Percentiles rank a stretch among this genome's conserved stretches.
Evolutionary conservation across 768 basidiomycete species (phyloP).

Genomic region (Tubosaeta sp.): DNA sequence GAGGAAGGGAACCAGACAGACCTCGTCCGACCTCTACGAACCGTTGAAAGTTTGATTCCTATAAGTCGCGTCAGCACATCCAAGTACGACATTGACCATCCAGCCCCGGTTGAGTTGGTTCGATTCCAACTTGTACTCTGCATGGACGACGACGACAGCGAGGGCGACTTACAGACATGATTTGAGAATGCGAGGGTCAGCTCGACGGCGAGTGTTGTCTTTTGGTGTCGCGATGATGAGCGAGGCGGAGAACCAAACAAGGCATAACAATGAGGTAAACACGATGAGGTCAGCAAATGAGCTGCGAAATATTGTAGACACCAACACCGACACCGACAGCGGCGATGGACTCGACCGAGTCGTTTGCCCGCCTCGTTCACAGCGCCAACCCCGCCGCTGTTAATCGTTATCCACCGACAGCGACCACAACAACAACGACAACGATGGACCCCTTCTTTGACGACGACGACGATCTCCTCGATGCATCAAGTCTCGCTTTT

Average conservation of each 20-base stretch:
- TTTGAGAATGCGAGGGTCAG: constrained; percentile 1
- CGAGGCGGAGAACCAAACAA: constrained; percentile 9
- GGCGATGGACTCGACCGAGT: constrained; percentile 25
- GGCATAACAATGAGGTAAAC: constrained; percentile 6
- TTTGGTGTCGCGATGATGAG: neutral
- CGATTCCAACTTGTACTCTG: neutral
- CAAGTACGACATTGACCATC: constrained; percentile 3
- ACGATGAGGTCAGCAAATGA: constrained; percentile 6
- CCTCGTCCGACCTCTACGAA: constrained; percentile 99
- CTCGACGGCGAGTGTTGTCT: neutral
- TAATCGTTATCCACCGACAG: constrained; percentile 54
- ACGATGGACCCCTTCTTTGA: constrained; percentile 70
- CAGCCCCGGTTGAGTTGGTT: neutral
- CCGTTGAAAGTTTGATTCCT: constrained; percentile 90
- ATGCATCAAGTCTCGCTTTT: constrained; percentile 5
- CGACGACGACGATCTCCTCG: constrained; percentile 61
- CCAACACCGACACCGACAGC: constrained; percentile 7
- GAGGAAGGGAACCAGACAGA: constrained; percentile 21
- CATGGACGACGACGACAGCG: fast-evolving
- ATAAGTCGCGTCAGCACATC: constrained; percentile 18
- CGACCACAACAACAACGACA: constrained; percentile 26
- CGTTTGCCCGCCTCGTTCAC: constrained; percentile 27
- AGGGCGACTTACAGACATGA: constrained; percentile 21
- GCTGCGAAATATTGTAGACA: neutral
- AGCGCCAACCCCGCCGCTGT: constrained; percentile 24